Conservation (phyloP, 2,329 filamentous ascomycete genomes). For the Cyphellophora attinorum region DNA sequence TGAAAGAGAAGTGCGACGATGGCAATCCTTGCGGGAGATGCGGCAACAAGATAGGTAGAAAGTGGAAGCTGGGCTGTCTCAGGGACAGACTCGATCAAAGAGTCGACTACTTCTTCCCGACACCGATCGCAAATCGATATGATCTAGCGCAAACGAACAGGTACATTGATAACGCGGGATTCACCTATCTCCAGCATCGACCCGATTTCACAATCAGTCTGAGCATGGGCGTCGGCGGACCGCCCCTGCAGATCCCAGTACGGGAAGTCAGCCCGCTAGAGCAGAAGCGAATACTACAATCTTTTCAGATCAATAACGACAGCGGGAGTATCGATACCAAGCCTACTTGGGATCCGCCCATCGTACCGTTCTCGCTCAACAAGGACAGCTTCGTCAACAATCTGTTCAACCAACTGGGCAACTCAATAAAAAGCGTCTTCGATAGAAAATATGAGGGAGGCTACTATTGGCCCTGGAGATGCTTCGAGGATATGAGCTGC, state of each 20-base stretch:
- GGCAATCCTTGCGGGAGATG: conserved; percentile 18
- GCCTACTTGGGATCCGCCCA: conserved; percentile 14
- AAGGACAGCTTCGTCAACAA: conserved; percentile 2
- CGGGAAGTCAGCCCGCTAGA: not conserved
- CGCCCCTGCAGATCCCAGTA: conserved; percentile 5
- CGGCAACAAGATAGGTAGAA: conserved; percentile 16
- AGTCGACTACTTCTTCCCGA: conserved; percentile 4
- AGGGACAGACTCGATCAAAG: conserved; percentile 5
- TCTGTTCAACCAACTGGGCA: conserved; percentile 2
- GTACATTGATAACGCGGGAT: conserved; percentile 3
- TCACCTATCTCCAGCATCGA: not conserved
- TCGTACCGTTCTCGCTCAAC: conserved; percentile 9
- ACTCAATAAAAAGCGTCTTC: conserved; percentile 7
- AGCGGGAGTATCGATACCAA: conserved; percentile 4
- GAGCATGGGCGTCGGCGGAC: not conserved
- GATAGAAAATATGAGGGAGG: conserved; percentile 6
- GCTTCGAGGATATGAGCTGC: conserved; percentile 6
- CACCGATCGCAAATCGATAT: not conserved
- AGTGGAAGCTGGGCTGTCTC: conserved; percentile 14
- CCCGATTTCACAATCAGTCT: not conserved
- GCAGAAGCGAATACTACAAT: not conserved
- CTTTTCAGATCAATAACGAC: conserved; percentile 8
- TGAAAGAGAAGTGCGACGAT: conserved; percentile 12
- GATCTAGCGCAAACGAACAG: conserved; percentile 5
- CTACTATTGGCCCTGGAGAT: conserved; percentile 8